A percentile compares a stretch with the other conserved stretches of the same genome.
Conservation (phyloP, 75 land plant species). For the Ceratopteris richardii region DNA sequence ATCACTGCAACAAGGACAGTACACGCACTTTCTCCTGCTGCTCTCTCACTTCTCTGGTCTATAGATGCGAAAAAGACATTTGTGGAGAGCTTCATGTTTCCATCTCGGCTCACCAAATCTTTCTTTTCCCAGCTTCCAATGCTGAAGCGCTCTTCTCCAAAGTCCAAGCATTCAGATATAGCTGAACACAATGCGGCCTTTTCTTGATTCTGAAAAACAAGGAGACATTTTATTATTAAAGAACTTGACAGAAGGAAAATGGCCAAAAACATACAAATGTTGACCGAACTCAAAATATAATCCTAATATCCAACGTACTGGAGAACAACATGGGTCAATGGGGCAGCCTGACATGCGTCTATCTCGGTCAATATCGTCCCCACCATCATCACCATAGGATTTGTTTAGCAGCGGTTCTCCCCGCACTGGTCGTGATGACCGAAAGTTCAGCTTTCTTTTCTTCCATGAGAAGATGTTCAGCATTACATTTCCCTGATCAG, state of each 20-base stretch:
- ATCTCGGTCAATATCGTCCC: slow-evolving; percentile 28
- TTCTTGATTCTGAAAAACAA: neutral
- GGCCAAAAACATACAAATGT: neutral
- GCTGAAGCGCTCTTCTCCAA: slow-evolving; percentile 34
- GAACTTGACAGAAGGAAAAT: neutral
- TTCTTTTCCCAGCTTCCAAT: slow-evolving; percentile 45
- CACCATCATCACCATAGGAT: slow-evolving; percentile 25
- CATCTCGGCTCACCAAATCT: slow-evolving; percentile 37
- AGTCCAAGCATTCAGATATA: slow-evolving; percentile 16
- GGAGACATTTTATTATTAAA: neutral
- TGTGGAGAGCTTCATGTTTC: slow-evolving; percentile 35
- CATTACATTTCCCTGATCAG: slow-evolving; percentile 20
- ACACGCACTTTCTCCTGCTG: slow-evolving; percentile 48
- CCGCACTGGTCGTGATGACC: slow-evolving; percentile 13
- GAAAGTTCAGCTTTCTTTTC: slow-evolving; percentile 21
- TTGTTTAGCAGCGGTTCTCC: slow-evolving; percentile 31
- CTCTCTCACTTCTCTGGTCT: slow-evolving; percentile 41
- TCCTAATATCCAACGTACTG: slow-evolving; percentile 2
- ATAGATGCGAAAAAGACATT: slow-evolving; percentile 38
- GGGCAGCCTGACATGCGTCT: slow-evolving; percentile 21
- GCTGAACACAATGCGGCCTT: neutral
- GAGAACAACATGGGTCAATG: slow-evolving; percentile 6
- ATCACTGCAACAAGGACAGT: slow-evolving; percentile 46
- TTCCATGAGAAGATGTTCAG: slow-evolving; percentile 28
- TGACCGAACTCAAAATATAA: too few species aligned